These are phyloP conservation scores for Eucalyptus erythrocorys DNA, from an alignment of 345 rosid genomes.

Conservation along the genomic window DNA sequence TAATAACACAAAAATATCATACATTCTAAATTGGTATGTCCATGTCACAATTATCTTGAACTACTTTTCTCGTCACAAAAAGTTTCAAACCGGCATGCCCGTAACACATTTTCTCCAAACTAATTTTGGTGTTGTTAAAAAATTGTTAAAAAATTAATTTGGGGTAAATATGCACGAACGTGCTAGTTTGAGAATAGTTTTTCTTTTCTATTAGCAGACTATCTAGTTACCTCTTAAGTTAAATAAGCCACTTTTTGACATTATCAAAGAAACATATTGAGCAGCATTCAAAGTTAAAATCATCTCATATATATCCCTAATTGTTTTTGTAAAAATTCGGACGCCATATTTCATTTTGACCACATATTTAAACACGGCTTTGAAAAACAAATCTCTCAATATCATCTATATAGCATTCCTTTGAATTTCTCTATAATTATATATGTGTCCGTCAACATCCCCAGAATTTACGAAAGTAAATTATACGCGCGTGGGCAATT, in stretches of 20 bases:
- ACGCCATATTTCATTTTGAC: neutral
- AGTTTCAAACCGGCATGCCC: accelerated
- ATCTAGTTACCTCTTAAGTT: neutral
- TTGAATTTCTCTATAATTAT: neutral
- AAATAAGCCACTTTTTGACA: neutral
- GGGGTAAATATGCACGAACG: neutral
- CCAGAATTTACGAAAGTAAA: neutral
- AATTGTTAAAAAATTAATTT: neutral
- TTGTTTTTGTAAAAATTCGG: neutral
- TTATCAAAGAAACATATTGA: neutral
- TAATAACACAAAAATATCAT: neutral
- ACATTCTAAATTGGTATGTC: neutral
- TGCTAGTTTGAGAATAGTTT: neutral
- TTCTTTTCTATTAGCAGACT: neutral
- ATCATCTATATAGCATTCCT: neutral
- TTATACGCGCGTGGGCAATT: neutral
- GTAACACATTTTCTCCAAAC: neutral
- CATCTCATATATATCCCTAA: neutral
- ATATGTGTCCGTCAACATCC: neutral
- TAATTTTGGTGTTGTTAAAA: neutral
- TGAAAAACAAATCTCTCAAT: neutral
- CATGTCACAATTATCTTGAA: accelerated
- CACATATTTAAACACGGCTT: neutral
- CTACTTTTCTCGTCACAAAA: neutral
- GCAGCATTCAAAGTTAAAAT: neutral